These are phyloP conservation scores for carrot (Daucus carota) DNA, from an alignment of 129 eudicot genomes.

Conservation along the genomic window DH1_v3.0 NC_030385.2:2159001-2159500, in stretches of 20 bases:
- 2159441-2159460: too few species aligned
- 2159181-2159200: background rate
- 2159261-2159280: background rate
- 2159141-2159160: background rate
- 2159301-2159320: too few species aligned
- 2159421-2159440: too few species aligned
- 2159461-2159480: too few species aligned
- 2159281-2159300: too few species aligned
- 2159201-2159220: background rate
- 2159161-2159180: background rate
- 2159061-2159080: background rate
- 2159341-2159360: too few species aligned
- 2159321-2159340: too few species aligned
- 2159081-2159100: background rate
- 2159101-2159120: slow-evolving; percentile 1
- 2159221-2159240: background rate
- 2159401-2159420: too few species aligned
- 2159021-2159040: background rate
- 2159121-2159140: background rate
- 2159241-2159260: background rate
- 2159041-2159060: background rate
- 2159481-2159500: too few species aligned
- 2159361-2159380: too few species aligned
- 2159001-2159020: background rate
- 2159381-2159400: too few species aligned